phyloP scores from a whole-genome alignment of 805 yeast genomes.

The Metschnikowia kunwiensis region DNA sequence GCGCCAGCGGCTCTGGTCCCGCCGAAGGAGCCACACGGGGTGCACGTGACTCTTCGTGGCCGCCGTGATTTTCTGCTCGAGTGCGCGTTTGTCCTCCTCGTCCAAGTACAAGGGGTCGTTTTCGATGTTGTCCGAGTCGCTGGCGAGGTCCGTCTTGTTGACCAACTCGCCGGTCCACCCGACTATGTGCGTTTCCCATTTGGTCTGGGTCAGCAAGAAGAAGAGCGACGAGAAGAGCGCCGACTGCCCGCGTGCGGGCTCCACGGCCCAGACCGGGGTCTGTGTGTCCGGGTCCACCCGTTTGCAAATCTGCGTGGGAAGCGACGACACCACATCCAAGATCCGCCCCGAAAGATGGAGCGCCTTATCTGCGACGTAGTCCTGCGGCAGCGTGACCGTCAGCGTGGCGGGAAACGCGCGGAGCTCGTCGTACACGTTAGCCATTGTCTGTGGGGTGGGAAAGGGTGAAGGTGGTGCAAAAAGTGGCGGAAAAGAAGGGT shows the following conservation, averaged over 20 bases:
- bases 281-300: constrained; percentile 29
- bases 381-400: constrained; percentile 28
- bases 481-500: too few species aligned
- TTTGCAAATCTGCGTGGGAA: constrained; percentile 60
- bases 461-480: too few species aligned
- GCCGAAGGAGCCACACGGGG: constrained; percentile 85
- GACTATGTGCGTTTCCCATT: constrained; percentile 84
- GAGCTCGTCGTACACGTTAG: constrained; percentile 20
- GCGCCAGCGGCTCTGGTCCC: constrained; percentile 82
- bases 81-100: constrained; percentile 49
- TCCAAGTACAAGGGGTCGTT: constrained; percentile 60
- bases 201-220: constrained; percentile 58
- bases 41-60: constrained; percentile 55
- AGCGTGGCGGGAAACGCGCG: constrained; percentile 21
- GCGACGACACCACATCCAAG: constrained; percentile 60
- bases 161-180: constrained; percentile 95
- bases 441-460: too few species aligned
- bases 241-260: constrained; percentile 73
- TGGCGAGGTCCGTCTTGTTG: constrained; percentile 24
- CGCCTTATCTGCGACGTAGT: constrained; percentile 25
- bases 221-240: constrained; percentile 77
- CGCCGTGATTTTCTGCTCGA: constrained; percentile 47
- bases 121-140: constrained; percentile 33
- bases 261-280: constrained; percentile 52
- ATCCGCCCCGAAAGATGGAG: constrained; percentile 60